Percentiles rank a stretch among this genome's conserved stretches.
phyloP scores from a whole-genome alignment of 2,329 filamentous ascomycete genomes.

The Calonectria fujianensis region DNA sequence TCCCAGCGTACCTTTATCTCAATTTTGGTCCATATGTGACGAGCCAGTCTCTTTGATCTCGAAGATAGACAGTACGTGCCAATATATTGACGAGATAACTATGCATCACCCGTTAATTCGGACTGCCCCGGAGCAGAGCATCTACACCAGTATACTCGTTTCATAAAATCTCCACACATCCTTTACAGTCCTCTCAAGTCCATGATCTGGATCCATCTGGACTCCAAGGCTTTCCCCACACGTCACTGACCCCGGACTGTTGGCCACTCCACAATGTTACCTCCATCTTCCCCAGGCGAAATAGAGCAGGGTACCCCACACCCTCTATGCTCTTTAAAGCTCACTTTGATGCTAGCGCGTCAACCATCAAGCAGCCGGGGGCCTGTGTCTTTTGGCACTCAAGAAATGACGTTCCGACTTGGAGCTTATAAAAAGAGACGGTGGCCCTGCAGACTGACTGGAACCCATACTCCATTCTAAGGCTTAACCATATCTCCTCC shows the following conservation, averaged over 20 bases:
- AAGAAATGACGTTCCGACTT: not conserved
- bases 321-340: not conserved
- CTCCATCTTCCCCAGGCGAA: not conserved
- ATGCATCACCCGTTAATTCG: not conserved
- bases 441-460: not conserved
- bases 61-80: not conserved
- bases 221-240: not conserved
- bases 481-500: not conserved
- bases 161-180: not conserved
- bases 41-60: not conserved
- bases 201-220: not conserved
- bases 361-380: not conserved
- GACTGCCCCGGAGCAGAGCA: not conserved
- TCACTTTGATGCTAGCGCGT: not conserved
- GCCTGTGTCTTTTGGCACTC: no score
- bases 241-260: not conserved
- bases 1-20: not conserved
- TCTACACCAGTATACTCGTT: not conserved
- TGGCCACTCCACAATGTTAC: not conserved
- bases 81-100: not conserved
- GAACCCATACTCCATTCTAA: not conserved
- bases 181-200: not conserved
- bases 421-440: not conserved
- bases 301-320: constrained; percentile 1
- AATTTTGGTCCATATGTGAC: not conserved